Conservation (phyloP, 1,139 yeast genomes). For the Kodamaea ohmeri region DNA sequence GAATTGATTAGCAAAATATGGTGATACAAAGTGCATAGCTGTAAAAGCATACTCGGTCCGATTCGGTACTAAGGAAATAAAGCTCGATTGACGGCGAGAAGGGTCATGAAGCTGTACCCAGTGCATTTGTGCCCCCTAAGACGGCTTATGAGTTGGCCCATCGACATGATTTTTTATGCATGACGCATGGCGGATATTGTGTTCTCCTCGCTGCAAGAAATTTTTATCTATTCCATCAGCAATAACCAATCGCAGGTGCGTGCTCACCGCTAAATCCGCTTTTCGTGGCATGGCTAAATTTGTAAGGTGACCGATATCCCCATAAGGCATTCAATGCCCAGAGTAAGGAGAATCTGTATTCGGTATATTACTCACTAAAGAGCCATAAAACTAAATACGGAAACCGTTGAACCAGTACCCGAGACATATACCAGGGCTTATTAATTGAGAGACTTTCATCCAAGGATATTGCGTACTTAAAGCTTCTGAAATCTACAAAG, state of each 20-base stretch:
- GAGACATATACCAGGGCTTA: too few relatives aligned
- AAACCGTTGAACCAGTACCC: too few relatives aligned
- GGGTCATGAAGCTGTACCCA: too few relatives aligned
- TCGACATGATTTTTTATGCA: background rate
- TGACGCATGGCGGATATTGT: background rate
- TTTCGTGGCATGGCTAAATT: slow-evolving; percentile 1
- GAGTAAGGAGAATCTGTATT: background rate
- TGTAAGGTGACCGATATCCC: background rate
- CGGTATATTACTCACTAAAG: background rate
- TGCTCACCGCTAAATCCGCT: slow-evolving; percentile 1
- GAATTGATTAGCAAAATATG: background rate
- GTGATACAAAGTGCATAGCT: background rate
- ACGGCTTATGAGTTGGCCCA: too few relatives aligned
- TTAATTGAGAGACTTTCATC: too few relatives aligned
- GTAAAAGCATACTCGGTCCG: background rate
- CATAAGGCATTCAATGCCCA: background rate
- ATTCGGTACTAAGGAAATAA: background rate
- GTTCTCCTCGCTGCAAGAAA: slow-evolving; percentile 11
- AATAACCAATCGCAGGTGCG: slow-evolving; percentile 20
- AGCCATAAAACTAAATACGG: background rate
- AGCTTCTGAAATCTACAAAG: too few relatives aligned
- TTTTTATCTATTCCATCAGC: slow-evolving; percentile 50
- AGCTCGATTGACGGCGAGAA: too few relatives aligned
- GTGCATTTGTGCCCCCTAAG: too few relatives aligned
- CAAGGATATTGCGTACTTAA: too few relatives aligned